Evolutionary conservation across 306 rosid species (phyloP), one percentile per base, ranked within the genome.

Genomic region (Spatholobus suberectus): DNA sequence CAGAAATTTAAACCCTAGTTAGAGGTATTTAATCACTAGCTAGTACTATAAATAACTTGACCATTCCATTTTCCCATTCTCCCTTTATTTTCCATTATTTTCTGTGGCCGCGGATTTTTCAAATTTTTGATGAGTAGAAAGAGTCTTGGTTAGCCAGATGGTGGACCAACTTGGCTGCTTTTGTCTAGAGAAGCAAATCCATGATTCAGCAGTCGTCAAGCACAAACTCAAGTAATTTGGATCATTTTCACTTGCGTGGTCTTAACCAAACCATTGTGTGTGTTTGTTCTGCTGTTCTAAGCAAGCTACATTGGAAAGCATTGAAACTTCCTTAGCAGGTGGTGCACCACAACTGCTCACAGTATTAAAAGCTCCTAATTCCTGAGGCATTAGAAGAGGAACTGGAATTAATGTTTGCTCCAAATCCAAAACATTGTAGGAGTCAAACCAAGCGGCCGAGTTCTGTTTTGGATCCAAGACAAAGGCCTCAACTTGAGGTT

Each of bases 401-500:
- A 34, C 26, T 57, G 35, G 18, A 72, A 81, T 61, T 81, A 32
- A 15, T 73, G 34, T 46, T 73, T 71, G 29, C 5, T 46, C 65
- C 79, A 59, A 46, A 44, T 80, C 52, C 18, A 59, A 21, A 72
- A 29, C 37, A 34, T 35, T 59, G 65, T 59, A 6, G 29, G 79
- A 61, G 41, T 44, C 79, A 81, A 72, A 46, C 52, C 32, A 81
- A 59, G 34, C n/a, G n/a, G n/a, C 7, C 44, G 65, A 34, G 65
- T 59, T 59, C 1, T 2, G 52, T 46, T 44, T 27, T 44, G 46
- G 43, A 61, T 81, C 79, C 54, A 61, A 61, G 55, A 59, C 21
- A 71, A 81, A 69, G 9, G 73, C 20, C 18, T 72, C 74, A 81
- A 81, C 41, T 15, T 61, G 73, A 73, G 84, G 55, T 73, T 59